These are phyloP conservation scores for Achaetomium macrosporum DNA, from an alignment of 2,329 filamentous ascomycete species.

Conservation along the genomic window DNA sequence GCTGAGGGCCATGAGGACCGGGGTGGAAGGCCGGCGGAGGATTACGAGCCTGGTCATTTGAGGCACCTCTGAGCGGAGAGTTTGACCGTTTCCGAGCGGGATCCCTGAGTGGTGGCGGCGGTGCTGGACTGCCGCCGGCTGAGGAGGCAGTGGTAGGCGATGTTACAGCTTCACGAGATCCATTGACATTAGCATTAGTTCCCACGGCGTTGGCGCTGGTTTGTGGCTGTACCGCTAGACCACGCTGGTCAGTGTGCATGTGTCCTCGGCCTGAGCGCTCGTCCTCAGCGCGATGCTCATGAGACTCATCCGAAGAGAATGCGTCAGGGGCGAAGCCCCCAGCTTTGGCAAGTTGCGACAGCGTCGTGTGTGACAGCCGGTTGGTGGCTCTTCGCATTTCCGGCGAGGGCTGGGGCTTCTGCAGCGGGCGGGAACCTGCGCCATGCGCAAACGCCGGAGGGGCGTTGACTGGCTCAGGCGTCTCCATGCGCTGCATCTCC, in stretches of 20 bases:
- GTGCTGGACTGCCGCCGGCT: conserved; percentile 32
- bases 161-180: conserved; percentile 49
- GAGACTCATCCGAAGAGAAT: conserved; percentile 26
- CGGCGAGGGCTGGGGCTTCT: conserved; percentile 65
- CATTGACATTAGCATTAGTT: conserved; percentile 49
- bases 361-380: conserved; percentile 74
- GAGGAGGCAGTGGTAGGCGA: conserved; percentile 32
- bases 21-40: conserved; percentile 27
- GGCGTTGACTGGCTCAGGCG: conserved; percentile 68
- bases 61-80: conserved; percentile 38
- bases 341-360: conserved; percentile 72
- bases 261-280: conserved; percentile 30
- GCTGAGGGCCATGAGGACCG: conserved; percentile 24
- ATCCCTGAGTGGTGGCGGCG: conserved; percentile 38
- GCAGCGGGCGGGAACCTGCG: conserved; percentile 62
- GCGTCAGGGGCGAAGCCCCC: conserved; percentile 44
- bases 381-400: conserved; percentile 77
- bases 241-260: conserved; percentile 32
- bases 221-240: conserved; percentile 47
- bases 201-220: conserved; percentile 42
- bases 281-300: conserved; percentile 28
- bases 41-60: conserved; percentile 30
- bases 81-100: conserved; percentile 38
- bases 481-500: conserved; percentile 50
- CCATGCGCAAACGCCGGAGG: conserved; percentile 77